A percentile compares a stretch with the other conserved stretches of the same genome.
Conservation (phyloP, 2,329 filamentous ascomycete species). For the Diaporthe humulicola region DNA sequence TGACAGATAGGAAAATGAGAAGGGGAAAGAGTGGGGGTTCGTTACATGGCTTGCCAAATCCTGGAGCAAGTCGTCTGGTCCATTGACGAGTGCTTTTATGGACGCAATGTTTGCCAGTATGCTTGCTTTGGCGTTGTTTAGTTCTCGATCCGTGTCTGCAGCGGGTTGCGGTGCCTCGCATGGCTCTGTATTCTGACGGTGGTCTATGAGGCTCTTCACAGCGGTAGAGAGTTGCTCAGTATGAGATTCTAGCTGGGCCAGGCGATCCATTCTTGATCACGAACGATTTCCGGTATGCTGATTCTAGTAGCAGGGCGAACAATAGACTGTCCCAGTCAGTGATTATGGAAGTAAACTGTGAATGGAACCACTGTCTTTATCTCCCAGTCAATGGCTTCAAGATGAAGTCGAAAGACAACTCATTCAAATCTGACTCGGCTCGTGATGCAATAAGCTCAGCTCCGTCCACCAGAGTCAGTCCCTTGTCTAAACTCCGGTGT, state of each 20-base stretch:
- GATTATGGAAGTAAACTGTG: neutral
- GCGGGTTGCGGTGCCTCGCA: neutral
- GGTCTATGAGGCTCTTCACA: neutral
- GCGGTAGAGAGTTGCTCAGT: neutral
- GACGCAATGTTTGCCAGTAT: neutral
- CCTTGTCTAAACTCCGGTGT: neutral
- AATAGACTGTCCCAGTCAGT: no score
- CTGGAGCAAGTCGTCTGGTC: conserved; percentile 2
- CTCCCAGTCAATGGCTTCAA: neutral
- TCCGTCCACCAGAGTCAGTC: no score
- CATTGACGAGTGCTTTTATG: neutral
- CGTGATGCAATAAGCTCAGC: neutral
- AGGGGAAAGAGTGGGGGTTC: neutral
- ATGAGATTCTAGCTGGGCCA: neutral
- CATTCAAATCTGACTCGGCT: neutral
- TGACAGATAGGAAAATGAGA: neutral
- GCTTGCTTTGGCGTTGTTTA: neutral
- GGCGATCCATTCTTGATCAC: neutral
- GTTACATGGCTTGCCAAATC: neutral
- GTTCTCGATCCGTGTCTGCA: neutral
- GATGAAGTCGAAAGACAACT: neutral
- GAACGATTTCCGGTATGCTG: neutral
- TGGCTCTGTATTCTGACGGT: neutral
- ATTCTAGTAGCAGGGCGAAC: no score
- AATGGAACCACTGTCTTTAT: neutral